phyloP scores from a whole-genome alignment of 176 grass and related monocot genomes.

The Musa itinerans region DNA sequence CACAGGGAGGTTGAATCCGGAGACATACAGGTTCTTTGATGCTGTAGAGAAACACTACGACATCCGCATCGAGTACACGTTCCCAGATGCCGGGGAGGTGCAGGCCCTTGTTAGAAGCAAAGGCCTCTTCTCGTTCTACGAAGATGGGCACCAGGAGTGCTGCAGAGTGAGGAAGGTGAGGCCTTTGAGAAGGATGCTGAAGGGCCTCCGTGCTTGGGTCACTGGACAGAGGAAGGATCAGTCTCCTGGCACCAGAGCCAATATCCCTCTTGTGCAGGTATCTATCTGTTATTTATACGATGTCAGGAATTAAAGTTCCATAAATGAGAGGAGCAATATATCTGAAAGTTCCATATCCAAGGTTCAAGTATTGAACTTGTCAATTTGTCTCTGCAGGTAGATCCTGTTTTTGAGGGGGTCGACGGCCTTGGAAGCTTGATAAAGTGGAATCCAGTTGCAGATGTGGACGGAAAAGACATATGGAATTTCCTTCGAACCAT shows the following conservation, averaged over 20 bases:
- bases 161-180: conserved; percentile 89
- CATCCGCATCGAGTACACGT: conserved; percentile 95
- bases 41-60: conserved; percentile 88
- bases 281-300: not conserved
- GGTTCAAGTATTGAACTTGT: too few species aligned
- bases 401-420: conserved; percentile 71
- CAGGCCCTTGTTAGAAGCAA: conserved; percentile 75
- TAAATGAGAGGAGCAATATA: too few species aligned
- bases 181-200: conserved; percentile 60
- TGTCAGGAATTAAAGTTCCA: too few species aligned
- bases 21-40: conserved; percentile 80
- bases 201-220: conserved; percentile 71
- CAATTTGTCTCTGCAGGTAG: conserved; percentile 28
- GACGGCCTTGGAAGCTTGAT: conserved; percentile 67
- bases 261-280: conserved; percentile 77
- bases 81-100: conserved; percentile 72
- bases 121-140: conserved; percentile 96
- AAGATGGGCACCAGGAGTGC: conserved; percentile 96
- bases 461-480: conserved; percentile 77
- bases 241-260: conserved; percentile 67
- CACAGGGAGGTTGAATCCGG: conserved; percentile 73
- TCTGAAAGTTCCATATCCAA: too few species aligned
- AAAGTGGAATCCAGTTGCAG: conserved; percentile 93
- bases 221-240: conserved; percentile 96
- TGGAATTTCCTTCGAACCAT: conserved; percentile 93